Conservation (phyloP, 1,139 yeast genomes). For the Taphrina flavorubra region DNA sequence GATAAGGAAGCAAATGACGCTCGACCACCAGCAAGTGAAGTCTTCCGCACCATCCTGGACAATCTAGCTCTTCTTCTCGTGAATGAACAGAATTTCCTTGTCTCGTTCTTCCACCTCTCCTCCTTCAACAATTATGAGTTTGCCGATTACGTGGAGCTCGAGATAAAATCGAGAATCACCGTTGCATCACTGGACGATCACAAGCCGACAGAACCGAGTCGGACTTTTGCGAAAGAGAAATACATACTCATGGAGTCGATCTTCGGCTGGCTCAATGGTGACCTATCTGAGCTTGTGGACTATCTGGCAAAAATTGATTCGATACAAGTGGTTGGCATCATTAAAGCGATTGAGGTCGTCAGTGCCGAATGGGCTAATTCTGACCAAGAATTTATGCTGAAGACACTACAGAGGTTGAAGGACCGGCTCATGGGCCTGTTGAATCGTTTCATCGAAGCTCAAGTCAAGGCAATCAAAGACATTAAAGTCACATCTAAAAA, state of each 20-base stretch:
- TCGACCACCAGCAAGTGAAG: conserved; percentile 41
- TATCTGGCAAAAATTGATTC: conserved; percentile 52
- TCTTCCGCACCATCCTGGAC: conserved; percentile 49
- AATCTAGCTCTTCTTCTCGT: conserved; percentile 56
- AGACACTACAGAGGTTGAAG: conserved; percentile 59
- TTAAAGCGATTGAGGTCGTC: conserved; percentile 55
- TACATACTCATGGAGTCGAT: conserved; percentile 60
- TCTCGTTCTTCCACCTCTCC: conserved; percentile 69
- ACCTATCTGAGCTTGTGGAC: conserved; percentile 53
- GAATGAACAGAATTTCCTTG: conserved; percentile 69
- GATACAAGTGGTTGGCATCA: conserved; percentile 56
- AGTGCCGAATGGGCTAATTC: conserved; percentile 56
- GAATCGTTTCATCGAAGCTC: conserved; percentile 64
- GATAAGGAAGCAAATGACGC: conserved; percentile 33
- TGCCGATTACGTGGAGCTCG: conserved; percentile 56
- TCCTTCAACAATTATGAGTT: conserved; percentile 59
- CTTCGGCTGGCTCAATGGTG: conserved; percentile 62
- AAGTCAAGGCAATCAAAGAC: conserved; percentile 62
- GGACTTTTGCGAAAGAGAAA: conserved; percentile 63
- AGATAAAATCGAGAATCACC: conserved; percentile 52
- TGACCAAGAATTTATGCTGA: conserved; percentile 70
- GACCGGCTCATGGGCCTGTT: conserved; percentile 64
- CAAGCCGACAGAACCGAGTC: conserved; percentile 57
- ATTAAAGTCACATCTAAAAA: conserved; percentile 57
- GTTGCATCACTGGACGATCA: conserved; percentile 48